Evolutionary conservation across 352 stramenopile species (phyloP), one percentile per base, ranked within the genome.

Genomic region (Peronospora farinosa): DNA sequence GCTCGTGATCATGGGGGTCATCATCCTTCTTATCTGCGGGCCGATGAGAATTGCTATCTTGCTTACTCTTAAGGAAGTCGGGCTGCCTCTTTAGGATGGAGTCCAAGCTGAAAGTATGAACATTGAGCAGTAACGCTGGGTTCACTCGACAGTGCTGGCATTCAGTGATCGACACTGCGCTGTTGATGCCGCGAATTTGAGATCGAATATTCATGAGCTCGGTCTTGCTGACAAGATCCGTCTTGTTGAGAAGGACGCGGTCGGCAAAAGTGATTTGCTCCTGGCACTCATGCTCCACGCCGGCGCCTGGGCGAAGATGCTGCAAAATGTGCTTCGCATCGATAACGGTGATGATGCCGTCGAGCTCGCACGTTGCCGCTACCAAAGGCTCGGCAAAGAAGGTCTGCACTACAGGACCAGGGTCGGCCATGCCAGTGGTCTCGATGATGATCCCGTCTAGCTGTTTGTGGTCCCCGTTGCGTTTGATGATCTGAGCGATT

Each of bases 221-320:
- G 17, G 84, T 71, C 5, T 32, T 38, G 13, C 64, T 90, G 1
- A 98, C 91, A 25, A 98, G 71, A 68, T 98, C 95, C 36, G 92
- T 86, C 59, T 98, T 98, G 69, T 98, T 98, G 21, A 98, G 72
- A 30, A 98, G 46, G 59, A 98, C 88, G 16, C 92, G 91, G 66
- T 98, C 95, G 2, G 93, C 89, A 73, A 98, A 98, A 0, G 93
- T 92, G 36, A 98, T 86, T 70, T 98, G 96, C 68, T 98, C 86
- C 35, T 93, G 72, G 7, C 91, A 93, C 66, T 98, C 95, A 16
- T 66, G 76, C 46, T 84, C 67, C 28, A 78, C 62, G 5, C 68
- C 68, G 12, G 57, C 53, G 11, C 69, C 65, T 0, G 72, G 68
- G 16, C 95, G 60, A 31, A 96, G 69, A 17, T 78, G 69, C 28